Evolutionary conservation across 1,139 yeast genomes (phyloP).

Genomic region (Suhomyces chickasaworum): DNA sequence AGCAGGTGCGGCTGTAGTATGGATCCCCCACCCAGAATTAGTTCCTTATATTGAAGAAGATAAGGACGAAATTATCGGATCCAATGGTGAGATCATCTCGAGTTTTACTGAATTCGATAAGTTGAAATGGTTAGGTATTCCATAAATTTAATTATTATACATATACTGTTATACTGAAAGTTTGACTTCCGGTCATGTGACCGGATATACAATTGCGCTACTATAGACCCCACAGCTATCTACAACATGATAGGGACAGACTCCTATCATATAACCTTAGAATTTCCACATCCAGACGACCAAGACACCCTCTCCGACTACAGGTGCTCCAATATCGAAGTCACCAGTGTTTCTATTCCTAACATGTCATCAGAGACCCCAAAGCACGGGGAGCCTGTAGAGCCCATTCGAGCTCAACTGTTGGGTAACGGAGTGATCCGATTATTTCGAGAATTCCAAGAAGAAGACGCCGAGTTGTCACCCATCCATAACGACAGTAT

Average conservation of each 20-base stretch:
- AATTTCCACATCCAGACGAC: constrained; percentile 20
- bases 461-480: constrained; percentile 7
- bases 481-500: constrained; percentile 11
- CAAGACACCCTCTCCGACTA: constrained; percentile 27
- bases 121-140: constrained; percentile 32
- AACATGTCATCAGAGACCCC: constrained; percentile 12
- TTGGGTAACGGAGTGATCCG: constrained; percentile 75
- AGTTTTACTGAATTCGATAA: constrained; percentile 59
- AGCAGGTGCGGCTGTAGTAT: constrained; percentile 82
- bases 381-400: constrained; percentile 60
- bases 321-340: constrained; percentile 34
- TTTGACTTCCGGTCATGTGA: constrained; percentile 2
- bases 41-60: constrained; percentile 49
- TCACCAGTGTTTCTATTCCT: constrained; percentile 31
- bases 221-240: neutral
- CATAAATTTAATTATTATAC: neutral
- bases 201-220: neutral
- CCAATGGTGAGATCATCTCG: constrained; percentile 57
- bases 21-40: constrained; percentile 89
- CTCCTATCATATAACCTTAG: constrained; percentile 41
- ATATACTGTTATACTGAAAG: too few species aligned
- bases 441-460: constrained; percentile 57
- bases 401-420: constrained; percentile 58
- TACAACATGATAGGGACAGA: constrained; percentile 46
- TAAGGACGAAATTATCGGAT: constrained; percentile 49